These are phyloP conservation scores for Agrocybe pediades DNA, from an alignment of 768 basidiomycete genomes.

Conservation along the genomic window DNA sequence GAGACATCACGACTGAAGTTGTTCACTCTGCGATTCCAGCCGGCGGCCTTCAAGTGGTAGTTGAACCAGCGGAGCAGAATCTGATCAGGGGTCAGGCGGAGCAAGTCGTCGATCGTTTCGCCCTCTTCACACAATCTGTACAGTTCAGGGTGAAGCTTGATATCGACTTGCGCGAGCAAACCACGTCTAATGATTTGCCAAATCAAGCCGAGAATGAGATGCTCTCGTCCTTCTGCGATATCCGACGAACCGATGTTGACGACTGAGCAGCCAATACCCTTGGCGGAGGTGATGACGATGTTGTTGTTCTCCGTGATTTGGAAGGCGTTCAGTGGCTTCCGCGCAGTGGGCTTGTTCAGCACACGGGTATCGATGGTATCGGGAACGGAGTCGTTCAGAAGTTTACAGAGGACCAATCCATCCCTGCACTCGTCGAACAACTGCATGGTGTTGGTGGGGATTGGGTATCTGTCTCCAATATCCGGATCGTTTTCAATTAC, in stretches of 20 bases:
- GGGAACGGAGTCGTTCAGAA: conserved; percentile 99
- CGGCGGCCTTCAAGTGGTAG: conserved; percentile 94
- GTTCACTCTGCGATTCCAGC: conserved; percentile 89
- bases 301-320: conserved; percentile 99
- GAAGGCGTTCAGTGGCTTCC: conserved; percentile 93
- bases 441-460: conserved; percentile 97
- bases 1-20: conserved; percentile 98
- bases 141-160: conserved; percentile 96
- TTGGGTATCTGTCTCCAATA: conserved; percentile 79
- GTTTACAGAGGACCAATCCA: conserved; percentile 94
- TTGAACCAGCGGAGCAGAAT: conserved; percentile 99
- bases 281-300: conserved; percentile 97
- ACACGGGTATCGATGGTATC: conserved; percentile 99
- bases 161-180: conserved; percentile 91
- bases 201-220: conserved; percentile 95
- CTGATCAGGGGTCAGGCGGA: conserved; percentile 94
- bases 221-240: conserved; percentile 90
- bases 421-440: conserved; percentile 97
- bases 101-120: conserved; percentile 95
- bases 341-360: conserved; percentile 81
- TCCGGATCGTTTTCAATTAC: conserved; percentile 91
- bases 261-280: conserved; percentile 97
- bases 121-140: conserved; percentile 96
- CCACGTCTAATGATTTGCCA: conserved; percentile 98
- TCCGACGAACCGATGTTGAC: conserved; percentile 98